Evolutionary conservation across 352 stramenopile genomes (phyloP).

Genomic region (Phytophthora hibernalis): DNA sequence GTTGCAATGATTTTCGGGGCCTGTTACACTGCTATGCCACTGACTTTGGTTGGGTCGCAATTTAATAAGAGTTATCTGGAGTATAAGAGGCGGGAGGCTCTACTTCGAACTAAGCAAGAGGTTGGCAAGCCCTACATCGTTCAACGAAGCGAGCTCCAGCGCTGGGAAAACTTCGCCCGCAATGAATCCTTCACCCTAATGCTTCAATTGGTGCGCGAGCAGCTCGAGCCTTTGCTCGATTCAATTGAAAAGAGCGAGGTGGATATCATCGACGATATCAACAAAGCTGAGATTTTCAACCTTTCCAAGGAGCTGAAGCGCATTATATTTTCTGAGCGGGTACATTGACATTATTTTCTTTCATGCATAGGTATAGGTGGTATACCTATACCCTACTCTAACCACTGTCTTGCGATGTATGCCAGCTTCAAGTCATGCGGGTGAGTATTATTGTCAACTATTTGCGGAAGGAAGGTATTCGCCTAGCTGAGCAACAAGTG

Average conservation of each 20-base stretch:
- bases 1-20: slow-evolving; percentile 85
- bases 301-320: slow-evolving; percentile 56
- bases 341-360: slow-evolving; percentile 19
- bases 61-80: slow-evolving; percentile 88
- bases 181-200: slow-evolving; percentile 61
- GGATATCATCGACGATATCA: slow-evolving; percentile 53
- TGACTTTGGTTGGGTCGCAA: slow-evolving; percentile 81
- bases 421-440: slow-evolving; percentile 70
- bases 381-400: no score
- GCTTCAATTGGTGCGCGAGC: slow-evolving; percentile 41
- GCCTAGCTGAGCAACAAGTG: slow-evolving; percentile 77
- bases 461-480: slow-evolving; percentile 74
- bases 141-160: slow-evolving; percentile 42
- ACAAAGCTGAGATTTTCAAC: slow-evolving; percentile 41
- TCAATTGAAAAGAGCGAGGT: slow-evolving; percentile 52
- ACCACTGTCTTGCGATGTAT: not conserved
- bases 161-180: slow-evolving; percentile 59
- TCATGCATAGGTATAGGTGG: not conserved
- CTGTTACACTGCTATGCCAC: slow-evolving; percentile 84
- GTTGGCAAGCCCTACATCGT: slow-evolving; percentile 72
- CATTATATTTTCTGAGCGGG: slow-evolving; percentile 56
- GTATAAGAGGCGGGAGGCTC: slow-evolving; percentile 75
- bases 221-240: slow-evolving; percentile 55
- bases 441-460: slow-evolving; percentile 68
- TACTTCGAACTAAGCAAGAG: slow-evolving; percentile 75